Base-by-base conservation (phyloP, 805 yeast species). In the Candida railenensis region DNA sequence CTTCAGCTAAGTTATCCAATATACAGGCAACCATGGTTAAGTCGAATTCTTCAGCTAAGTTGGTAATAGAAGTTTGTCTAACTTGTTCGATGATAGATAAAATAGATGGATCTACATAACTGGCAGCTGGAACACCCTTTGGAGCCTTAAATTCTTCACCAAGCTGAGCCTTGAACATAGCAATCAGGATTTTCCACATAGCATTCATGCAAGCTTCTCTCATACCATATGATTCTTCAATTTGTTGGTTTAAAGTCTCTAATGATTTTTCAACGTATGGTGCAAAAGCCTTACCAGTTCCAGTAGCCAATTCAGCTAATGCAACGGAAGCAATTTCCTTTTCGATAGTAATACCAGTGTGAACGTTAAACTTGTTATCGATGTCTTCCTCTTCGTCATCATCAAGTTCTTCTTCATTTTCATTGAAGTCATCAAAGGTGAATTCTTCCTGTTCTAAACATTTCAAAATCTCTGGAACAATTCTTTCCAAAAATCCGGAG, bases 281-380 rank as follows among this genome's bases (percentile, higher is more conserved):
- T 59, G 83, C 79, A 69, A 92, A 90, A 45, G 82, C 82, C 48
- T 80, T 83, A 61, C 90, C 87, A 42, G 96, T 87, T 57, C 96
- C 97, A 45, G 78, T 67, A 44, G 96, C 96, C 63, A 91, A 80
- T 63, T 94, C 98, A 42, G 88, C 81, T 55, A 90, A 71, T 5
- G 96, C 94, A 59, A 89, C 89, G 40, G 91, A 79, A n/a, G 96
- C 96, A 54, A 89, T 88, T 71, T 91, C 97, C 71, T 92, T 92
- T 72, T 92, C 99, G 57, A 88, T 85, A 54, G 97, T 89, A 58
- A 94, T 82, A 74, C 96, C 97, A 43, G 96, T 87, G 78, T 90
- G 91, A 53, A 94, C 90, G 56, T 88, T 85, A 67, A 89, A 74
- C 51, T 86, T 85, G 58, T 85, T 85, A 50, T 78, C 83, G 47